Evolutionary conservation across 2,329 filamentous ascomycete species (phyloP).

Genomic region (Fusarium sp.): DNA sequence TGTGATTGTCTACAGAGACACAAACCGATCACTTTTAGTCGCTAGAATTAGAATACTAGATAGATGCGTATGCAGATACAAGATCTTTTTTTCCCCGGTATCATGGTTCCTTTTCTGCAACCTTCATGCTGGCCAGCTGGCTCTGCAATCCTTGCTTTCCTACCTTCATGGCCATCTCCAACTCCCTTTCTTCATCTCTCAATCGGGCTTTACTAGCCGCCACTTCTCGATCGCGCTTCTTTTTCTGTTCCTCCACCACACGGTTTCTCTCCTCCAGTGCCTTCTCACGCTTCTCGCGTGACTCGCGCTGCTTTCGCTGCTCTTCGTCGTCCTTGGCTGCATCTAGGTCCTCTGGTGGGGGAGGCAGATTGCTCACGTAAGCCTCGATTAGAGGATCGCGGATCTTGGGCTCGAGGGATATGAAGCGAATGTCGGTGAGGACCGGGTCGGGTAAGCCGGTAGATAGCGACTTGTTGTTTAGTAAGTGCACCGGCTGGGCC

Average conservation of each 20-base stretch:
- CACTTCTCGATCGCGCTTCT: slow-evolving; percentile 67
- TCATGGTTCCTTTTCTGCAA: slow-evolving; percentile 37
- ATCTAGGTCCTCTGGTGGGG: slow-evolving; percentile 60
- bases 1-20: slow-evolving; percentile 20
- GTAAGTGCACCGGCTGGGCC: slow-evolving; percentile 63
- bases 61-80: slow-evolving; percentile 10
- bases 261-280: slow-evolving; percentile 74
- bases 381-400: slow-evolving; percentile 74
- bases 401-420: slow-evolving; percentile 69
- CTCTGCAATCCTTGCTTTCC: slow-evolving; percentile 72
- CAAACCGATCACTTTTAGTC: background rate
- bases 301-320: slow-evolving; percentile 59
- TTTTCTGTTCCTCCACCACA: slow-evolving; percentile 71
- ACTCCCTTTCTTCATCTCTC: slow-evolving; percentile 73
- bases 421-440: slow-evolving; percentile 74
- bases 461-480: slow-evolving; percentile 69
- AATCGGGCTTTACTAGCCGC: slow-evolving; percentile 69
- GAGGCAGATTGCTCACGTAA: slow-evolving; percentile 71
- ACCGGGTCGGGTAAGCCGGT: slow-evolving; percentile 70
- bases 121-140: slow-evolving; percentile 59
- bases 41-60: slow-evolving; percentile 9
- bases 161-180: slow-evolving; percentile 75
- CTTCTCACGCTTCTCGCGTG: slow-evolving; percentile 68
- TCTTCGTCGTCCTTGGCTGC: slow-evolving; percentile 62
- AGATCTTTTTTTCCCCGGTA: background rate